Conservation (phyloP, 2,329 filamentous ascomycete genomes). For the Exophiala phaeomuriformis region DNA sequence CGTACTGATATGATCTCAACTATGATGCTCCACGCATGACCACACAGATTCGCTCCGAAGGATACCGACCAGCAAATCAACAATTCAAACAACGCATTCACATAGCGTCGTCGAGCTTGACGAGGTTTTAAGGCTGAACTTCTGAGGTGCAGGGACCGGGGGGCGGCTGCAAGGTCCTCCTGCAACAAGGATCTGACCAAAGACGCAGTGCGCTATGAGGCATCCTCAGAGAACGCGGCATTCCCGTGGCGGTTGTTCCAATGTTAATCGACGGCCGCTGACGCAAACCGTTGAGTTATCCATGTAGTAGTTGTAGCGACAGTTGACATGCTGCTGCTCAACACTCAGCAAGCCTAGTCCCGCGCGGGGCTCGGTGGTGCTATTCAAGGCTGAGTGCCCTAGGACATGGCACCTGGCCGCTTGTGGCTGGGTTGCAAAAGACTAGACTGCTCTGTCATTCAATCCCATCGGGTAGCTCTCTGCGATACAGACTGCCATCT, state of each 20-base stretch:
- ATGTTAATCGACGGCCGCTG: too few species aligned
- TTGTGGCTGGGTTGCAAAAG: not conserved
- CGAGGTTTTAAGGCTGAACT: not conserved
- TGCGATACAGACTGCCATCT: too few species aligned
- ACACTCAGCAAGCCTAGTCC: not conserved
- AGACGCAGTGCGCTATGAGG: too few species aligned
- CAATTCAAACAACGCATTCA: not conserved
- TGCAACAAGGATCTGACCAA: too few species aligned
- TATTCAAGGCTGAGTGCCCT: not conserved
- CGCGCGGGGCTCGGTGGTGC: not conserved
- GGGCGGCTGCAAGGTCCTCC: not conserved
- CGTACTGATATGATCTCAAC: not conserved
- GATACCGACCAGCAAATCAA: not conserved
- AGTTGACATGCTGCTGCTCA: not conserved
- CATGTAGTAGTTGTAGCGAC: not conserved
- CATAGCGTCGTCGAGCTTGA: too few species aligned
- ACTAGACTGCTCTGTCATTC: not conserved
- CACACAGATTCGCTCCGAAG: not conserved
- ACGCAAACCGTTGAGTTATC: too few species aligned
- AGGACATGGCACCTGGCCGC: not conserved
- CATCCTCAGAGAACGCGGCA: not conserved
- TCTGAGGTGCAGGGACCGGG: not conserved
- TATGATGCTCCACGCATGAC: not conserved
- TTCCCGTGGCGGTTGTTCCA: not conserved
- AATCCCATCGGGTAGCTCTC: too few species aligned